Base-by-base conservation (phyloP, 208 protist species). In the Crithidia fasciculata region DNA sequence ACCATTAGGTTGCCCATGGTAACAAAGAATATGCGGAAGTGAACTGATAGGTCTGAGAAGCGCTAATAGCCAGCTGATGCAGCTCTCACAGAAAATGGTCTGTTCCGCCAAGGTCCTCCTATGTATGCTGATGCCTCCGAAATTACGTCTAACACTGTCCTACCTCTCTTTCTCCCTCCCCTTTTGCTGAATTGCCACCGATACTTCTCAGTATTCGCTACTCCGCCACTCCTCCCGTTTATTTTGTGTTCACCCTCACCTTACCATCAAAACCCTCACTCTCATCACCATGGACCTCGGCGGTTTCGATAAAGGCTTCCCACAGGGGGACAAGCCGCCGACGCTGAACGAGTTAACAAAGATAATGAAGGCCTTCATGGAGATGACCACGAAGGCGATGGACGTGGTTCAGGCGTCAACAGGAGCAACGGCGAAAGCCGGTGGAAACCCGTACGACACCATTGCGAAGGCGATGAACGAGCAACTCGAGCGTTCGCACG, bases 11-110 rank as follows among this genome's bases (percentile, higher is more conserved):
- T 10, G 55, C 28, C 55, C 55, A 59, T 59, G 55, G 55, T 59
- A 59, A 59, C 55, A 59, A 59, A 59, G 55, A 36, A 40, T 3
- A 59, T 36, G 28, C 28, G 28, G 55, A 59, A 59, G 55, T 59
- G 55, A 59, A 59, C 13, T 5, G 55, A 8, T 39, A 28, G 55
- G 28, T 41, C 28, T 15, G 55, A 41, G 55, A 40, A 59, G 55
- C 19, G 55, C 7, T 5, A 4, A 15, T 13, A 5, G 55, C 55
- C 55, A 12, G 19, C 55, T 40, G 13, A 5, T 40, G 10, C 6
- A 16, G n/a, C 16, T 28, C 52, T 19, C 52, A 28, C 52, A 8
- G 55, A 28, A 15, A 40, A 4, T 59, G 8, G 7, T 28, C 5
- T 8, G 5, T 28, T 7, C 3, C 7, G 13, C 16, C 6, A 5